phyloP scores from a whole-genome alignment of 1,139 yeast genomes.

The Pichia sp. region DNA sequence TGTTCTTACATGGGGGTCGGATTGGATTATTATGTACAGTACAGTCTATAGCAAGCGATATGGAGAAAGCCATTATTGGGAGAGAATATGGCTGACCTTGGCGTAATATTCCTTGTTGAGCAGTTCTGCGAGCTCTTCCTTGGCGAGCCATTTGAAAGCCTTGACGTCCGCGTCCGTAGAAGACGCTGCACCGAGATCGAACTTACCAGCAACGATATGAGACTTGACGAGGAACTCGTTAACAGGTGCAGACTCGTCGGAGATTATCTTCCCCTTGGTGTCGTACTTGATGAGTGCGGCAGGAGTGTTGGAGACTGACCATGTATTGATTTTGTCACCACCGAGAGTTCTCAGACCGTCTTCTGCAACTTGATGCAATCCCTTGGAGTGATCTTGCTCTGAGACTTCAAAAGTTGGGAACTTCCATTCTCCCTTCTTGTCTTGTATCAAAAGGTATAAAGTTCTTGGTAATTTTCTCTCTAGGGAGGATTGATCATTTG shows the following conservation, averaged over 20 bases:
- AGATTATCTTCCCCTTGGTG: constrained; percentile 15
- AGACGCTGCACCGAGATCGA: constrained; percentile 35
- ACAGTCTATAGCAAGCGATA: no score
- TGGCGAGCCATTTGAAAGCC: constrained; percentile 76
- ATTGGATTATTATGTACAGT: no score
- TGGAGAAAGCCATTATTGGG: constrained; percentile 5
- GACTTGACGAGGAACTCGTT: constrained; percentile 75
- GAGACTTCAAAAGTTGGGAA: constrained; percentile 61
- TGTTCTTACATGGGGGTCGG: no score
- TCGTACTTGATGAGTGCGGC: constrained; percentile 52
- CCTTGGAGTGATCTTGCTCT: constrained; percentile 28
- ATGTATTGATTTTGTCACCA: constrained; percentile 71
- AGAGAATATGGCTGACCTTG: constrained; percentile 20
- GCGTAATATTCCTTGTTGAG: constrained; percentile 52
- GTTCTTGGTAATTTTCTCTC: constrained; percentile 79
- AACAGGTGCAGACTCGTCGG: constrained; percentile 12
- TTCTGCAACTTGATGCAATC: constrained; percentile 72
- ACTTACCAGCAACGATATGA: constrained; percentile 84
- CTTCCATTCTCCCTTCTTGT: constrained; percentile 46
- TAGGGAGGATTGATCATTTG: constrained; percentile 55
- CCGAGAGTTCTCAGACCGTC: constrained; percentile 65
- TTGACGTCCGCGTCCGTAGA: no score
- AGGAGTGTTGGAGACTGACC: constrained; percentile 87
- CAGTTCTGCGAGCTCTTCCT: constrained; percentile 60
- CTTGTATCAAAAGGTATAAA: constrained; percentile 59